Evolutionary conservation across 78 protist genomes (phyloP).

Genomic region (Isochrysis galbana): DNA sequence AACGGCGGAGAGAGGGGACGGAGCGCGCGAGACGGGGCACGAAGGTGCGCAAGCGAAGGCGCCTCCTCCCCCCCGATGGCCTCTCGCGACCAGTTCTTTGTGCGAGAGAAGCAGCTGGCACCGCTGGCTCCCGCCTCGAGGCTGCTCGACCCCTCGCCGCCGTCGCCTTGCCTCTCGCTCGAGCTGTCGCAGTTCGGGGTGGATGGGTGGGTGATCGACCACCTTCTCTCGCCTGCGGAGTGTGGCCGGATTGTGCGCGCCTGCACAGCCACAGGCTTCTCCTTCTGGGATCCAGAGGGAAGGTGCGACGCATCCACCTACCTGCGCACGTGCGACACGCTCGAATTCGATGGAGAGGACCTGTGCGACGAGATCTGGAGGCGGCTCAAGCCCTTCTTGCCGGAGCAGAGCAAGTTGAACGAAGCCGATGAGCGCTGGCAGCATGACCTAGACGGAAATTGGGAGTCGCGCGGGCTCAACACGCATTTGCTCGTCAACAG

Average conservation of each 20-base stretch:
- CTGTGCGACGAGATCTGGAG: not conserved
- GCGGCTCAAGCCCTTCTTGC: not conserved
- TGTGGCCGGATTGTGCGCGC: not conserved
- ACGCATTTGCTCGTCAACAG: conserved; percentile 15
- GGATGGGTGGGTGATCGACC: not conserved
- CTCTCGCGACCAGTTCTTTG: no score
- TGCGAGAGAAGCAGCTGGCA: no score
- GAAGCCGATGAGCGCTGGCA: not conserved
- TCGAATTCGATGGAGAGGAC: not conserved
- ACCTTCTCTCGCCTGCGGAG: not conserved
- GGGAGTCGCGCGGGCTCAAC: conserved; percentile 14
- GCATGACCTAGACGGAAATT: not conserved
- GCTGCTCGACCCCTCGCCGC: no score
- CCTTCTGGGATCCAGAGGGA: not conserved
- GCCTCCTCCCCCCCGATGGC: no score
- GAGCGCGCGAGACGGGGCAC: no score
- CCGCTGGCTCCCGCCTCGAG: no score
- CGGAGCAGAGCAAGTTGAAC: not conserved
- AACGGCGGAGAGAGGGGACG: no score
- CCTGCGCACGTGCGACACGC: not conserved
- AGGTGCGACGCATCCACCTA: not conserved
- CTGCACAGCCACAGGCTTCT: not conserved
- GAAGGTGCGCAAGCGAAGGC: no score
- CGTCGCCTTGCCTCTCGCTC: no score
- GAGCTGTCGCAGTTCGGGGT: not conserved